phyloP scores from a whole-genome alignment of 2,329 filamentous ascomycete genomes.

The Aschersonia sp. region DNA sequence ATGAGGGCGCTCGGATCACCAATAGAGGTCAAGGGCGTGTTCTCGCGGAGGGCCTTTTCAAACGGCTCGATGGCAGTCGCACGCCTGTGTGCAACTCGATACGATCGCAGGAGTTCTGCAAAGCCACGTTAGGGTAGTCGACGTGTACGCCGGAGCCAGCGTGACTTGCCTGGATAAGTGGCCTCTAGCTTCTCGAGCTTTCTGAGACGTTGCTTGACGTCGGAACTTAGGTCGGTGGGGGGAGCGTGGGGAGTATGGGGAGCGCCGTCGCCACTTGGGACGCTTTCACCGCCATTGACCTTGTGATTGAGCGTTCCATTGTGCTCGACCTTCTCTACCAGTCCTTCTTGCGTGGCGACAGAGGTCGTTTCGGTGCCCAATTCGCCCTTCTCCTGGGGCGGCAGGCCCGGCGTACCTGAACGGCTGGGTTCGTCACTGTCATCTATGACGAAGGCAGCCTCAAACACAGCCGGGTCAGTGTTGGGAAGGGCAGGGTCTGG shows the following conservation, averaged over 20 bases:
- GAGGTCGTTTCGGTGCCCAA: slow-evolving; percentile 6
- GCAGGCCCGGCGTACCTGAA: slow-evolving; percentile 37
- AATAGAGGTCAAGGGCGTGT: slow-evolving; percentile 83
- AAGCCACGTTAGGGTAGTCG: neutral
- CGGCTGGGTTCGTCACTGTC: slow-evolving; percentile 60
- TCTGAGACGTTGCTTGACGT: slow-evolving; percentile 60
- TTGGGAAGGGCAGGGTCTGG: slow-evolving; percentile 29
- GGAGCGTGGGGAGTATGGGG: slow-evolving; percentile 1
- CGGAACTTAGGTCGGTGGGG: slow-evolving; percentile 48
- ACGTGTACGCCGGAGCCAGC: neutral
- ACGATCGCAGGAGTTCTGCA: slow-evolving; percentile 75
- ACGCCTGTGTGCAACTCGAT: slow-evolving; percentile 77
- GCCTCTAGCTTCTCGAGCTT: slow-evolving; percentile 83
- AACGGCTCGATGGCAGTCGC: slow-evolving; percentile 85
- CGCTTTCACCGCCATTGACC: slow-evolving; percentile 3
- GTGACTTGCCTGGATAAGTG: slow-evolving; percentile 60
- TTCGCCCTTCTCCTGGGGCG: slow-evolving; percentile 20
- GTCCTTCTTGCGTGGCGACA: slow-evolving; percentile 5
- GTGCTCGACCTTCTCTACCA: slow-evolving; percentile 10
- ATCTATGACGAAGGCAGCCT: slow-evolving; percentile 73
- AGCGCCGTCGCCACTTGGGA: neutral
- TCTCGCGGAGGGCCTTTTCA: slow-evolving; percentile 78
- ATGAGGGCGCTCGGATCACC: slow-evolving; percentile 68
- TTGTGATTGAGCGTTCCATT: slow-evolving; percentile 8
- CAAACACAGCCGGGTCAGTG: slow-evolving; percentile 78